Conservation (phyloP, 2,329 filamentous ascomycete genomes). For the Metarhizium brunneum region DNA sequence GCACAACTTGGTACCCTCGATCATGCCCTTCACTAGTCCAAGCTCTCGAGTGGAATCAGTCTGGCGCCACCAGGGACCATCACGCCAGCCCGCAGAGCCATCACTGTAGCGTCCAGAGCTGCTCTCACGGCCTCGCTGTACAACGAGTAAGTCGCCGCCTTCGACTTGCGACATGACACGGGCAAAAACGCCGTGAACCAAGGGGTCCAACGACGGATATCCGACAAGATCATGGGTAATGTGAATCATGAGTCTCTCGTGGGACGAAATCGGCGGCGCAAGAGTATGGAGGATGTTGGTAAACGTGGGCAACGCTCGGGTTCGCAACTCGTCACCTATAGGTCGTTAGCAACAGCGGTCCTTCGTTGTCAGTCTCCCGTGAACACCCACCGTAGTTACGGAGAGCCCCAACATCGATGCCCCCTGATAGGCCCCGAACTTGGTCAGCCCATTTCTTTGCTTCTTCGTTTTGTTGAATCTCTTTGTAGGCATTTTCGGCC, state of each 20-base stretch:
- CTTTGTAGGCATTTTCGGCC: slow-evolving; percentile 85
- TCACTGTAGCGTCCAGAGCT: slow-evolving; percentile 55
- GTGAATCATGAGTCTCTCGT: slow-evolving; percentile 94
- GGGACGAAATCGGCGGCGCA: slow-evolving; percentile 90
- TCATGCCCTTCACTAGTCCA: slow-evolving; percentile 67
- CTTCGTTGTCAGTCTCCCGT: background rate
- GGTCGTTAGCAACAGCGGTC: background rate
- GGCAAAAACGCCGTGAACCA: slow-evolving; percentile 85
- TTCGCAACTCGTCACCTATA: slow-evolving; percentile 75
- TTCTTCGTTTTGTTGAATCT: slow-evolving; percentile 94
- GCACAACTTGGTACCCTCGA: slow-evolving; percentile 85
- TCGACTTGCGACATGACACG: slow-evolving; percentile 99
- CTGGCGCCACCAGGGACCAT: slow-evolving; percentile 94
- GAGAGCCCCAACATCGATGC: slow-evolving; percentile 64
- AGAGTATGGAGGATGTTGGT: slow-evolving; percentile 91
- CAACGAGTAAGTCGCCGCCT: slow-evolving; percentile 86
- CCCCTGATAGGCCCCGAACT: slow-evolving; percentile 53
- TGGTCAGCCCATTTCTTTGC: slow-evolving; percentile 95
- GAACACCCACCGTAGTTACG: slow-evolving; percentile 31
- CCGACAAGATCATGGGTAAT: slow-evolving; percentile 92
- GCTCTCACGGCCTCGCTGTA: slow-evolving; percentile 86
- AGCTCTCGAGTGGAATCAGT: slow-evolving; percentile 62
- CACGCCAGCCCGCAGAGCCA: slow-evolving; percentile 65
- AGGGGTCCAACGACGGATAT: slow-evolving; percentile 87
- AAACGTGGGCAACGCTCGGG: slow-evolving; percentile 86